Evolutionary conservation across 805 yeast genomes (phyloP).

Genomic region (Komagataella mondaviorum): DNA sequence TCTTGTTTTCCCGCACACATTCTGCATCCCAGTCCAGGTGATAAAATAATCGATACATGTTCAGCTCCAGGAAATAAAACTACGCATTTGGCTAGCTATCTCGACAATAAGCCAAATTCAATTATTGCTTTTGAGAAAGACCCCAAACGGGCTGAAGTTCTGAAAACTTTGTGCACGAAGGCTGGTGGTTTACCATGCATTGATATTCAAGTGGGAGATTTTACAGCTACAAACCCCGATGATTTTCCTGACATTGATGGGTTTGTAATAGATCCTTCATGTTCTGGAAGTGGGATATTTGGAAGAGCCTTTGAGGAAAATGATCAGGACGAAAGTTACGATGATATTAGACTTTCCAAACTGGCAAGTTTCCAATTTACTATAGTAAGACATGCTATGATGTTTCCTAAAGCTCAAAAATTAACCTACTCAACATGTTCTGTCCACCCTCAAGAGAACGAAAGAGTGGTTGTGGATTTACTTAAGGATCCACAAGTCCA

Average conservation of each 20-base stretch:
- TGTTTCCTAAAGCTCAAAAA: constrained; percentile 61
- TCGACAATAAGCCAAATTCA: constrained; percentile 25
- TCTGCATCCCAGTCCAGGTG: constrained; percentile 46
- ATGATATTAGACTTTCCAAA: constrained; percentile 49
- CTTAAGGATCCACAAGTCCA: constrained; percentile 53
- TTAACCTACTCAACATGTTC: constrained; percentile 95
- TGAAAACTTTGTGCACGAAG: constrained; percentile 62
- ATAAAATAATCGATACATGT: constrained; percentile 76
- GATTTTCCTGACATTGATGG: constrained; percentile 62
- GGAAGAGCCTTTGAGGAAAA: constrained; percentile 62
- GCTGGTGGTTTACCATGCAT: constrained; percentile 52
- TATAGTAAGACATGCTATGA: constrained; percentile 79
- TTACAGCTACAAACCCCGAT: constrained; percentile 42
- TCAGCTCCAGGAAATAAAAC: constrained; percentile 99
- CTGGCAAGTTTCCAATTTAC: constrained; percentile 79
- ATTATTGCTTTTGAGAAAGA: constrained; percentile 87
- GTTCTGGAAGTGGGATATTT: constrained; percentile 96
- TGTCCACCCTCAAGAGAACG: constrained; percentile 87
- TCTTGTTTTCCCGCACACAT: constrained; percentile 94
- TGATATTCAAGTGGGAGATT: constrained; percentile 36
- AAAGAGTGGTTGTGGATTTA: constrained; percentile 74
- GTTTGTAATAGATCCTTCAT: constrained; percentile 87
- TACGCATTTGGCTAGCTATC: constrained; percentile 70
- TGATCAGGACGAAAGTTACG: constrained; percentile 26
- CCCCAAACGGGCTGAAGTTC: constrained; percentile 48